A percentile compares a stretch with the other conserved stretches of the same genome.
phyloP scores from a whole-genome alignment of 2,329 filamentous ascomycete species.

The Fusarium sp. region DNA sequence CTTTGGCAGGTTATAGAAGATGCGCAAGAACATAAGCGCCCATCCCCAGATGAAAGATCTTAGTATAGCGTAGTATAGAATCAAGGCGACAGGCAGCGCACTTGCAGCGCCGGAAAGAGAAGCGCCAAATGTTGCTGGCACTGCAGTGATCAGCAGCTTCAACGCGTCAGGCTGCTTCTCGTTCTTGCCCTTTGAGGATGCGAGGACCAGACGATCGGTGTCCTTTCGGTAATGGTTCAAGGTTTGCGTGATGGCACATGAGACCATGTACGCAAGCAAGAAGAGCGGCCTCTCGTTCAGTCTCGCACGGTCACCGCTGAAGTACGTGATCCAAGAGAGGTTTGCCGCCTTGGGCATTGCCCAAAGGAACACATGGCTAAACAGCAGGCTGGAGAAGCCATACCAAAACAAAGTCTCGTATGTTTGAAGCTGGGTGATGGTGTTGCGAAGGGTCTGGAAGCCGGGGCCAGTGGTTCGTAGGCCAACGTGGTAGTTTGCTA shows the following conservation, averaged over 20 bases:
- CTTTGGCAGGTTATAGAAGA: constrained; percentile 79
- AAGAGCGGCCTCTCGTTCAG: constrained; percentile 90
- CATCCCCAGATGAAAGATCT: constrained; percentile 72
- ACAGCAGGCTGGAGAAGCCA: constrained; percentile 77
- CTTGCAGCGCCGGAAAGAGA: constrained; percentile 52
- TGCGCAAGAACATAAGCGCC: constrained; percentile 73
- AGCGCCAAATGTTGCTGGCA: constrained; percentile 51
- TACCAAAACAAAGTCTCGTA: constrained; percentile 80
- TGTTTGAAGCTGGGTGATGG: constrained; percentile 66
- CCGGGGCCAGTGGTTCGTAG: constrained; percentile 74
- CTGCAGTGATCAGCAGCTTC: constrained; percentile 47
- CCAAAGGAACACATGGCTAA: constrained; percentile 83
- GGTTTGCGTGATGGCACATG: constrained; percentile 75
- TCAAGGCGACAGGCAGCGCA: constrained; percentile 55
- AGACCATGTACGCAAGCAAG: constrained; percentile 73
- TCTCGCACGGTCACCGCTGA: constrained; percentile 73
- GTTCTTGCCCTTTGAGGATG: constrained; percentile 39
- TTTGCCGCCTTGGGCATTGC: constrained; percentile 67
- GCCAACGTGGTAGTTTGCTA: constrained; percentile 82
- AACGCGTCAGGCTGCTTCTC: constrained; percentile 43
- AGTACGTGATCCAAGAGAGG: constrained; percentile 77
- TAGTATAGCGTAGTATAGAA: constrained; percentile 70
- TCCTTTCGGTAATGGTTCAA: constrained; percentile 75
- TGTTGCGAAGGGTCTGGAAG: constrained; percentile 68
- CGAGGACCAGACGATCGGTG: constrained; percentile 68